Evolutionary conservation across 768 basidiomycete genomes (phyloP), one percentile per base, ranked within the genome.

Genomic region (Serendipita sp.): DNA sequence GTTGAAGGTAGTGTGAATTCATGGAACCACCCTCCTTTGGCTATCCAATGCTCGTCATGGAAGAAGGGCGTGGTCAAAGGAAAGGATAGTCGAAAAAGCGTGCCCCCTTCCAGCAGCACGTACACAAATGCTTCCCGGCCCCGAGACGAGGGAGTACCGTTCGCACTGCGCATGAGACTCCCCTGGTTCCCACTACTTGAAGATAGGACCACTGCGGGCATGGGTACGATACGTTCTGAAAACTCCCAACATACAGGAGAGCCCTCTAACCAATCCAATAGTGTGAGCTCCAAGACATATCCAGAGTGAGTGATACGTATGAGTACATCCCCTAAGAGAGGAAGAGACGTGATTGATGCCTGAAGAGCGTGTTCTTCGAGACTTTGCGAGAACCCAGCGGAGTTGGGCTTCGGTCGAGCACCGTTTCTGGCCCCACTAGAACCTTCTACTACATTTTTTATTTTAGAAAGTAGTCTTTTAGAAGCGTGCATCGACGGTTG

Each of bases 1-100:
- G 53, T 58, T 26, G 53, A 58, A 31, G 53, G 53, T n/a, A 58
- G 26, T 34, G 53, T 58, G 53, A 58, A 58, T 33, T 58, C 53
- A 13, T 58, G 22, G 53, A 24, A n/a, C 53, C 53, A 58, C 11
- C 26, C 33, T 9, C 53, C 17, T 34, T 34, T 58, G 5, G 53
- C 53, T 9, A 30, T 33, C 53, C 53, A 58, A 31, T 58, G 22
- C 31, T 58, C 53, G 26, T 58, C 53, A 28, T 58, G 53, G 20
- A 58, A 58, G 20, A 58, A 33, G 22, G 53, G 53, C 20, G 24
- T n/a, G 53, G 31, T 33, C 24, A 58, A 31, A 34, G 53, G 53
- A 28, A 58, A 58, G 5, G 53, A 24, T 13, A 58, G 53, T n/a
- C 53, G 53, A 33, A 24, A 58, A n/a, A 58, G 53, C 11, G 53